These are phyloP conservation scores for Isatis tinctoria DNA, from an alignment of 345 rosid species.

Conservation along the genomic window DNA sequence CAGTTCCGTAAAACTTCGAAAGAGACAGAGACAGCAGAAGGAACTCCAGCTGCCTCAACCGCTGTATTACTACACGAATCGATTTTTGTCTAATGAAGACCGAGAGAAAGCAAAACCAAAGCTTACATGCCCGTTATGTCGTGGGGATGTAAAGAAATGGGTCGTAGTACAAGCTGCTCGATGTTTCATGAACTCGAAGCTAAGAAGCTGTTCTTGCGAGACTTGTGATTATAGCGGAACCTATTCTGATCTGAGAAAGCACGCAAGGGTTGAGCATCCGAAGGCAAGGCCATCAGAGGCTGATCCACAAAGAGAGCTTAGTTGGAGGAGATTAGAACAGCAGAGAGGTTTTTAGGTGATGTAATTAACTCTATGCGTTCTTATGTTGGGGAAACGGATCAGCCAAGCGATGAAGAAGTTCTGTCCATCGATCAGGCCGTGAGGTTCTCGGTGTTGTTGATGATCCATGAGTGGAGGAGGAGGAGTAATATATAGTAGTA, in stretches of 20 bases:
- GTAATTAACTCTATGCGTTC: background rate
- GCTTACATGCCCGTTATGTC: constrained; percentile 67
- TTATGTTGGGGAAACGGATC: background rate
- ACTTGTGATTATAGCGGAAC: constrained; percentile 56
- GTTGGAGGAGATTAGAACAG: constrained; percentile 77
- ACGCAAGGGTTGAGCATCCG: constrained; percentile 67
- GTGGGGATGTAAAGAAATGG: constrained; percentile 66
- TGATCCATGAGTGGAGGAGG: background rate
- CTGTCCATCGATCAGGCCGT: too few species aligned
- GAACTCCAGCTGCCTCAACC: background rate
- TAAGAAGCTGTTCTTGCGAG: constrained; percentile 71
- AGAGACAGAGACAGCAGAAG: background rate
- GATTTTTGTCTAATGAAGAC: constrained; percentile 31
- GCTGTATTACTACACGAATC: background rate
- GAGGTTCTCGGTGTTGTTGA: background rate
- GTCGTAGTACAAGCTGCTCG: constrained; percentile 58
- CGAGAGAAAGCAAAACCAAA: background rate
- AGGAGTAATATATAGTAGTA: background rate
- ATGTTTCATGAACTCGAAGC: constrained; percentile 60
- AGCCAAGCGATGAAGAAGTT: background rate
- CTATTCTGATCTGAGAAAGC: constrained; percentile 67
- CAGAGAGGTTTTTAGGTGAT: constrained; percentile 8
- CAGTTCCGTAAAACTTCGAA: background rate
- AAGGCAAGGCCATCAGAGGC: constrained; percentile 61
- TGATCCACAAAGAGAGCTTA: constrained; percentile 50